These are phyloP conservation scores for Leptographium flavum DNA, from an alignment of 2,329 filamentous ascomycete species.

Conservation along the genomic window DNA sequence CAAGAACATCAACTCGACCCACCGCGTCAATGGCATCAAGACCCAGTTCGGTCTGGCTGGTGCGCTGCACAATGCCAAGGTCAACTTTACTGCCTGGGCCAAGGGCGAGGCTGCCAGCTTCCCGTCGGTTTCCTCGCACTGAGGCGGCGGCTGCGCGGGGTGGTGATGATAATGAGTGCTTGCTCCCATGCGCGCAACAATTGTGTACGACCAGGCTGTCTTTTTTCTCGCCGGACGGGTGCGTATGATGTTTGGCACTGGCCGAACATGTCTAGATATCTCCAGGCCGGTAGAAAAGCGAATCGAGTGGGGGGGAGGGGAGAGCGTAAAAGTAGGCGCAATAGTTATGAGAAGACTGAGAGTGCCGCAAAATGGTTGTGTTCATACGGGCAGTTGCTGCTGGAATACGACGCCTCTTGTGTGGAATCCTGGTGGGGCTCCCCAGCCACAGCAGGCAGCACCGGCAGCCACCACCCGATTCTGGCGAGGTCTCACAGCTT, in stretches of 20 bases:
- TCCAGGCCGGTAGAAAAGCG: no score
- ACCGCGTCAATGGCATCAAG: conserved; percentile 61
- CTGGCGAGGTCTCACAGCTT: conserved; percentile 6
- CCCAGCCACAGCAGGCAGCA: background rate
- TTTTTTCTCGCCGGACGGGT: background rate
- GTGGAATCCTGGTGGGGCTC: background rate
- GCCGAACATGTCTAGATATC: background rate
- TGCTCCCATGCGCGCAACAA: background rate
- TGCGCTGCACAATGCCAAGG: conserved; percentile 30
- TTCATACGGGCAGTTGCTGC: no score
- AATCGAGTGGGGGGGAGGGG: no score
- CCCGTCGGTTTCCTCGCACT: conserved; percentile 13
- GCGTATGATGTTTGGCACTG: no score
- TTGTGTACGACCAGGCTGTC: background rate
- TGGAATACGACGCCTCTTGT: no score
- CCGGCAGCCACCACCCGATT: background rate
- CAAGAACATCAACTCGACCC: conserved; percentile 81
- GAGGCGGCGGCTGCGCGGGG: background rate
- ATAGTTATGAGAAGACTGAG: no score
- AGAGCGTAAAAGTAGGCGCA: no score
- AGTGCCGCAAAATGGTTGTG: no score
- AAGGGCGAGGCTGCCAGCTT: conserved; percentile 18
- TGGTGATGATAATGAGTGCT: background rate
- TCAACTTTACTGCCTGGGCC: conserved; percentile 20
- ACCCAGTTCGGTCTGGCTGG: conserved; percentile 56